Evolutionary conservation across 345 rosid genomes (phyloP).

Genomic region (Populus tremula): DNA sequence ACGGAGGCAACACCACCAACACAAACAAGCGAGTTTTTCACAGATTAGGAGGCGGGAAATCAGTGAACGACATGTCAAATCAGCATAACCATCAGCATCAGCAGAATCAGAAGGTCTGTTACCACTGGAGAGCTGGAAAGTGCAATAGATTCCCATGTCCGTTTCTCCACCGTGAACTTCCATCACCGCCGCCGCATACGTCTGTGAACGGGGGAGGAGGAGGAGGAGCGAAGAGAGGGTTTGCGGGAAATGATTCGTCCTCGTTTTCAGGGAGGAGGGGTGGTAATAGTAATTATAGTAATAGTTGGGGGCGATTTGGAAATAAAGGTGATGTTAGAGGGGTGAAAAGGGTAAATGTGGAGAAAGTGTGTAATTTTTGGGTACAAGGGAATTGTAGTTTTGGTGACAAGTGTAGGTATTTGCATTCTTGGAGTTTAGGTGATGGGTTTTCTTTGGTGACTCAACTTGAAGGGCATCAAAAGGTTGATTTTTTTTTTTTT

Average conservation of each 20-base stretch:
- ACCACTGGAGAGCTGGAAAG: constrained; percentile 82
- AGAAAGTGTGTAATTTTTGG: constrained; percentile 82
- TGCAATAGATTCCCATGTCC: constrained; percentile 71
- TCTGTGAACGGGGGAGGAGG: constrained; percentile 31
- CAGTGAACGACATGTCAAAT: constrained; percentile 20
- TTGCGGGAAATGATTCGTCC: constrained; percentile 44
- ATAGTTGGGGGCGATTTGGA: constrained; percentile 45
- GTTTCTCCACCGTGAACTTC: constrained; percentile 68
- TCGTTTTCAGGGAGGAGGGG: constrained; percentile 67
- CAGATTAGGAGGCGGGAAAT: constrained; percentile 55
- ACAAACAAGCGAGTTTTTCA: constrained; percentile 52
- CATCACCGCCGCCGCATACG: constrained; percentile 35
- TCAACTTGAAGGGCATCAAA: constrained; percentile 85
- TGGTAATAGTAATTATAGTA: constrained; percentile 40
- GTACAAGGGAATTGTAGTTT: constrained; percentile 72
- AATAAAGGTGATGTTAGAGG: constrained; percentile 17
- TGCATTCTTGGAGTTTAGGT: constrained; percentile 93
- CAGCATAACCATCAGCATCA: neutral
- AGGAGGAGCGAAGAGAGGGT: constrained; percentile 50
- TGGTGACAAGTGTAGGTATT: constrained; percentile 73
- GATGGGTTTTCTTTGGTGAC: constrained; percentile 67
- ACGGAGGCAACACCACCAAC: constrained; percentile 61
- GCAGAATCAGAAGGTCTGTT: constrained; percentile 64
- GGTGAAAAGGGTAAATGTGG: constrained; percentile 45
- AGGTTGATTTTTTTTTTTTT: constrained; percentile 35